Evolutionary conservation across 352 stramenopile species (phyloP).

Genomic region (Globisporangium polare): DNA sequence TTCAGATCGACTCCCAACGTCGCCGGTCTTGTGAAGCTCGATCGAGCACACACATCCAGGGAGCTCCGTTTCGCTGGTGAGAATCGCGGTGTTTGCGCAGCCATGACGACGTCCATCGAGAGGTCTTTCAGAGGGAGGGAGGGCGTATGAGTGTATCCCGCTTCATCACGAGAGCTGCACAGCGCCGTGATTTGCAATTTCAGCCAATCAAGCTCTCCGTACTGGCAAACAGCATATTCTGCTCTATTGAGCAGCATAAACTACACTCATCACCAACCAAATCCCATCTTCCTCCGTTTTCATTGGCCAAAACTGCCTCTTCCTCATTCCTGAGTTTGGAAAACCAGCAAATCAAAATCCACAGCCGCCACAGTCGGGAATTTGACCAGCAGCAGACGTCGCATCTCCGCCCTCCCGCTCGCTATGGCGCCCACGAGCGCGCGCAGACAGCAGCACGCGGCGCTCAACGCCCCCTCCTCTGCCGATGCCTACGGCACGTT

Average conservation of each 20-base stretch:
- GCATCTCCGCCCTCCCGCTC: background rate
- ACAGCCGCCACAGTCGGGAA: conserved; percentile 1
- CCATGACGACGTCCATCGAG: background rate
- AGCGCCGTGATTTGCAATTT: background rate
- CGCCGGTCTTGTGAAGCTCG: background rate
- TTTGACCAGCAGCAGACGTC: background rate
- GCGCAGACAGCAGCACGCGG: conserved; percentile 6
- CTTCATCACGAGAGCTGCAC: background rate
- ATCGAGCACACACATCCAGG: background rate
- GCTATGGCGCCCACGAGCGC: conserved; percentile 5
- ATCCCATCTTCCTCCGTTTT: too few relatives aligned
- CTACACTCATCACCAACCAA: too few relatives aligned
- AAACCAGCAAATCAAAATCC: background rate
- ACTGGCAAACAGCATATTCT: too few relatives aligned
- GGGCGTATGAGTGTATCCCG: background rate
- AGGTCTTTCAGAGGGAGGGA: background rate
- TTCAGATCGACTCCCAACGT: too few relatives aligned
- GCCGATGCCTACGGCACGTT: conserved; percentile 52
- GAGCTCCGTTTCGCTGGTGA: background rate
- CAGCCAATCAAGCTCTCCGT: background rate
- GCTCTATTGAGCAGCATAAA: too few relatives aligned
- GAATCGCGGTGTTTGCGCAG: background rate
- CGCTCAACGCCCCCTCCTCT: background rate
- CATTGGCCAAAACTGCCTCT: too few relatives aligned
- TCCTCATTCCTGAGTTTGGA: too few relatives aligned